Evolutionary conservation across 2,329 filamentous ascomycete genomes (phyloP).

Genomic region (Alternaria novae-zelandiae): DNA sequence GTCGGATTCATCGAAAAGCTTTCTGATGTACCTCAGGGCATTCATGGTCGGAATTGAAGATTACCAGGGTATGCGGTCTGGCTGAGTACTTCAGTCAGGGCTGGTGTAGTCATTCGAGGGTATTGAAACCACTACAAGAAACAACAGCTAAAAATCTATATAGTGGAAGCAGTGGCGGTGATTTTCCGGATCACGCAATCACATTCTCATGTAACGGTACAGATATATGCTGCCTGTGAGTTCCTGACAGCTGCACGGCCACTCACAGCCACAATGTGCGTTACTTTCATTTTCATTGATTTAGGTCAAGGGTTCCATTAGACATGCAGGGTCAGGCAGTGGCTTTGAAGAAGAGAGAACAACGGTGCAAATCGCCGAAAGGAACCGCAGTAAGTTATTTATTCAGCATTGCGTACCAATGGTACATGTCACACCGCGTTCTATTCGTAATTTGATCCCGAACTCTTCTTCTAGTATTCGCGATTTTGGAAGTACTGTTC

Average conservation of each 20-base stretch:
- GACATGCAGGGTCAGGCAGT: background rate
- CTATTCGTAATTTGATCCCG: background rate
- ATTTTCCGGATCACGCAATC: background rate
- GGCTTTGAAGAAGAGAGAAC: background rate
- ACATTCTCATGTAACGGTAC: background rate
- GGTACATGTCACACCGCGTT: background rate
- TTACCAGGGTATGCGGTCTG: accelerated
- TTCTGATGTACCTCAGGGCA: background rate
- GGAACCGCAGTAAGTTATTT: background rate
- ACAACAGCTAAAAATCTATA: background rate
- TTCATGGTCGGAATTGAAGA: background rate
- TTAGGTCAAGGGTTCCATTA: background rate
- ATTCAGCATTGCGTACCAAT: background rate
- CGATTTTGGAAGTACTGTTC: background rate
- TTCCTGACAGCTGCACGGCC: background rate
- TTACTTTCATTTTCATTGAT: background rate
- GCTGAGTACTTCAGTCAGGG: background rate
- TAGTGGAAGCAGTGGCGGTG: background rate
- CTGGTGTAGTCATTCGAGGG: background rate
- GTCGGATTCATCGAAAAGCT: background rate
- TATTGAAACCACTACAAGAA: background rate
- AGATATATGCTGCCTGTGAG: background rate
- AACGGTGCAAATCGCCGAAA: background rate
- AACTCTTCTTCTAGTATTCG: background rate
- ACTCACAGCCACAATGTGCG: background rate